phyloP scores from a whole-genome alignment of 192 early-diverging fungal species.

The Lobosporangium transversale region DNA sequence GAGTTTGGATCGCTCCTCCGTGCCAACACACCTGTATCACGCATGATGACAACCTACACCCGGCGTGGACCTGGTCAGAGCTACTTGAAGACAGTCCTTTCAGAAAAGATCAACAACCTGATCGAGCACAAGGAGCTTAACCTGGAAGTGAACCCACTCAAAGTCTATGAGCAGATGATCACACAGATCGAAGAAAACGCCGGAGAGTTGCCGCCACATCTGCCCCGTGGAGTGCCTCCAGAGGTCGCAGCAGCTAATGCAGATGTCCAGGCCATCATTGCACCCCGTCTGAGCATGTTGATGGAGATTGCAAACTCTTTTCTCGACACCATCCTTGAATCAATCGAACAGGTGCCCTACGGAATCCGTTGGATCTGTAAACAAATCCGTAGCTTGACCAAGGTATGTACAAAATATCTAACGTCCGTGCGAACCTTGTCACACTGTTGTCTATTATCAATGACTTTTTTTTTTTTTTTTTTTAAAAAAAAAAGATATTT shows the following conservation, averaged over 20 bases:
- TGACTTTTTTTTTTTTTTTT: not conserved
- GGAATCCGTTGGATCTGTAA: constrained; percentile 99
- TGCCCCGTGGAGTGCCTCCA: constrained; percentile 82
- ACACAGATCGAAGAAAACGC: constrained; percentile 76
- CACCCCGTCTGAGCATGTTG: constrained; percentile 81
- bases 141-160: constrained; percentile 95
- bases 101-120: constrained; percentile 81
- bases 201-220: constrained; percentile 61
- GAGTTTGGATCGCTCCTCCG: constrained; percentile 90
- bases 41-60: constrained; percentile 98
- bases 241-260: constrained; percentile 85
- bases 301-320: constrained; percentile 90
- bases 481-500: not conserved
- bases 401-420: constrained; percentile 40
- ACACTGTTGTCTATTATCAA: too few relatives aligned
- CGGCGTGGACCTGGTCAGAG: constrained; percentile 92
- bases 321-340: constrained; percentile 84
- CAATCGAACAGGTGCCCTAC: constrained; percentile 88
- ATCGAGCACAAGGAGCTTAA: constrained; percentile 86
- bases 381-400: constrained; percentile 92
- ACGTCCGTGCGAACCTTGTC: too few relatives aligned
- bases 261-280: constrained; percentile 87
- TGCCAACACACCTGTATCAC: constrained; percentile 96
- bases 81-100: constrained; percentile 88
- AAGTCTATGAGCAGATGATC: constrained; percentile 89